Base-by-base conservation (phyloP, 345 rosid species). In the Boechera divaricarpa region DNA sequence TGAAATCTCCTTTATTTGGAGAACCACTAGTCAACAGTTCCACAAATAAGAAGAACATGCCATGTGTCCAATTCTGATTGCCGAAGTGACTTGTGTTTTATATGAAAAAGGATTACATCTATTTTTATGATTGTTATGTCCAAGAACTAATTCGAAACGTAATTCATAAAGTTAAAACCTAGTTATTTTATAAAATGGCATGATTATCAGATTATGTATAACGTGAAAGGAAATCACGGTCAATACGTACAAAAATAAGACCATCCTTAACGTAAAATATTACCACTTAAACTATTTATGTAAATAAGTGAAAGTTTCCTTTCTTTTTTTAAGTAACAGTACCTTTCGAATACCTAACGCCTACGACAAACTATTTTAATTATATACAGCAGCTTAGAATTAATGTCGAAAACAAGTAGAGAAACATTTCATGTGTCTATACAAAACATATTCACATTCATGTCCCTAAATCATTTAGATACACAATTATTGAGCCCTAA, bases 341-440 rank as follows among this genome's bases (percentile, higher is more conserved):
- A 70, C 52, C 76, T 63, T 55, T 71, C 76, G 4, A 36, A 64
- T 71, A 77, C 76, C 81, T 65, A 78, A 78, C 81, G 31, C 56
- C 32, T 48, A 65, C 67, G 42, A 72, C 67, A 21, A 58, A 56
- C 41, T 55, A 45, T 55, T 28, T 57, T 7, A 64, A 45, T 41
- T 39, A 39, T 53, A 61, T 62, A 3, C 16, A 66, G 8, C 53
- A 70, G 18, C 42, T 48, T 70, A 16, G 16, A 65, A 72, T 39
- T 47, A 57, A 77, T 57, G 28, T 55, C 24, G 26, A 64, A 71
- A 70, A 77, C 60, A 77, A 71, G 42, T 53, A 47, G 60, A 45
- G 18, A 56, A 72, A 65, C 81, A 77, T 57, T 71, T 71, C 81
- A 78, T 72, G 77, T 72, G 73, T 48, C 41, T 29, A 35, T 38